Conservation (phyloP, 192 early-diverging fungal species). For the Globomyces pollinis-pini region DNA sequence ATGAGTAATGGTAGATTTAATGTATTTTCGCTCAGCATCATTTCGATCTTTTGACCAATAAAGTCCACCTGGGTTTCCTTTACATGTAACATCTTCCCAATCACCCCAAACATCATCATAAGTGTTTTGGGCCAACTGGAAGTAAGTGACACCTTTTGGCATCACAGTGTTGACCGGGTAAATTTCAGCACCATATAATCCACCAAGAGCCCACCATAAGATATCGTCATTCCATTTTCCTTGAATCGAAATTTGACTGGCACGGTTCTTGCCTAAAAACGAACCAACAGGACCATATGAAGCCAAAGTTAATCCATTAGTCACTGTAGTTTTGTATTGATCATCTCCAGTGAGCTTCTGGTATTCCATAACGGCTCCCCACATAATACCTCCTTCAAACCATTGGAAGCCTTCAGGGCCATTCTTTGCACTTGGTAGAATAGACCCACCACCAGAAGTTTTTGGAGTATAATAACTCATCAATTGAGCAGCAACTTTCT, state of each 20-base stretch:
- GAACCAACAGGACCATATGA: conserved; percentile 11
- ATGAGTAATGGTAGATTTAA: conserved; percentile 40
- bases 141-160: conserved; percentile 16
- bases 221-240: conserved; percentile 44
- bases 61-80: conserved; percentile 36
- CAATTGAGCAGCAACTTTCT: background rate
- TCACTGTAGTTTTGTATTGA: conserved; percentile 2
- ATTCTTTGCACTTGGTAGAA: background rate
- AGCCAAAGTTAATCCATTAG: conserved; percentile 7
- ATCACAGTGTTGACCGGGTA: conserved; percentile 15
- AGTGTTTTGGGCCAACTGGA: conserved; percentile 22
- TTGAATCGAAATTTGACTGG: background rate
- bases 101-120: conserved; percentile 27
- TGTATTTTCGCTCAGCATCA: conserved; percentile 5
- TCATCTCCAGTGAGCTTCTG: conserved; percentile 11
- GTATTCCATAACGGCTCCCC: conserved; percentile 19
- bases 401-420: conserved; percentile 16
- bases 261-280: conserved; percentile 12
- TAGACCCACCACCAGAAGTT: background rate
- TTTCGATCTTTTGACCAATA: conserved; percentile 35
- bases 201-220: conserved; percentile 34
- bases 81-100: conserved; percentile 33
- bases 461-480: background rate
- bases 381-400: conserved; percentile 22
- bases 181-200: conserved; percentile 24